Conservation (phyloP, 139 green algal genomes). For the Prasinococcaceae sp. region DNA sequence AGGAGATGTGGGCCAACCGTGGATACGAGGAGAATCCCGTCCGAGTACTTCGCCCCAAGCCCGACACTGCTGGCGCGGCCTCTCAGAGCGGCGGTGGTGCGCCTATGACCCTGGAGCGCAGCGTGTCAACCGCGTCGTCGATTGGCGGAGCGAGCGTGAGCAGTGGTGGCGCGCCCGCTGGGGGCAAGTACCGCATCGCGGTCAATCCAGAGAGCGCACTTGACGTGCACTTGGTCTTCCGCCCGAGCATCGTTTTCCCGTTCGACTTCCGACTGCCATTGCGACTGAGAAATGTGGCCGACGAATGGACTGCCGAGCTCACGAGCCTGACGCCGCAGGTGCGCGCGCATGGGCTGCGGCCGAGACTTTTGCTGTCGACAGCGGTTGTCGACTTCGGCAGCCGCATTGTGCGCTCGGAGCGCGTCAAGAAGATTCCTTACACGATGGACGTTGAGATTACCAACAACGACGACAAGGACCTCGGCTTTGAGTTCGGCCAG, state of each 20-base stretch:
- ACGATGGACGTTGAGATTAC: conserved; percentile 20
- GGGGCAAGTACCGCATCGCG: conserved; percentile 3
- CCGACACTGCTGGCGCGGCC: no score
- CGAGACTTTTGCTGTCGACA: conserved; percentile 36
- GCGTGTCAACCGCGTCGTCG: no score
- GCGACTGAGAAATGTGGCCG: background rate
- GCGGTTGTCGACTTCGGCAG: conserved; percentile 42
- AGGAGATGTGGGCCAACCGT: conserved; percentile 36
- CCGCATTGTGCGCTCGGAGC: conserved; percentile 36
- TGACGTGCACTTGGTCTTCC: conserved; percentile 11
- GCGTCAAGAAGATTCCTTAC: conserved; percentile 33
- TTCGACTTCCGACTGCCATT: conserved; percentile 11
- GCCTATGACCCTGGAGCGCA: no score
- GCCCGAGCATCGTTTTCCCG: background rate
- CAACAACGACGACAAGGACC: conserved; percentile 19
- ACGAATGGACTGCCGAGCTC: background rate
- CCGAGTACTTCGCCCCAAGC: no score
- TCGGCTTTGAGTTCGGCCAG: background rate
- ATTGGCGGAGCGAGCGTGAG: no score
- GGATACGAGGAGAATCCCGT: conserved; percentile 47
- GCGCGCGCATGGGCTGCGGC: conserved; percentile 18
- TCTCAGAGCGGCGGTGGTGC: no score
- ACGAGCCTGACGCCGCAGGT: background rate
- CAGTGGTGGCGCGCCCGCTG: background rate
- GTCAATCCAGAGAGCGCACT: conserved; percentile 2